Percentiles rank a stretch among this genome's conserved stretches.
These are phyloP conservation scores for Clausena lansium DNA, from an alignment of 345 rosid genomes.

Conservation along the genomic window DNA sequence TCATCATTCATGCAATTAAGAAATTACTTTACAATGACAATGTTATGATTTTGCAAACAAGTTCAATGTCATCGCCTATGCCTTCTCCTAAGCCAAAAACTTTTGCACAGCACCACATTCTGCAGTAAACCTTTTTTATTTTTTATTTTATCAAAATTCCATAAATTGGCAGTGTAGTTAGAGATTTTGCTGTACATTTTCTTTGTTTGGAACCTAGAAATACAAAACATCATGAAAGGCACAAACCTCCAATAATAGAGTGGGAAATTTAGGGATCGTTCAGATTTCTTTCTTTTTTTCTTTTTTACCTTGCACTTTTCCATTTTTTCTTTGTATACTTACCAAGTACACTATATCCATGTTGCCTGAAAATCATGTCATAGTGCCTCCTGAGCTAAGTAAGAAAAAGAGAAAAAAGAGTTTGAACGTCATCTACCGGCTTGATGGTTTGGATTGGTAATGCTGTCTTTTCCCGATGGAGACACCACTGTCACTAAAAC, in stretches of 20 bases:
- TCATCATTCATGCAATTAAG: background rate
- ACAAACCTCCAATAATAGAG: background rate
- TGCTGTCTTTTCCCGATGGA: constrained; percentile 51
- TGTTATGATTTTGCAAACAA: background rate
- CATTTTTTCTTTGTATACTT: constrained; percentile 5
- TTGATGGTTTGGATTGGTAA: constrained; percentile 42
- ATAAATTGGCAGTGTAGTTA: background rate
- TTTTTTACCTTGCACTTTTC: no score
- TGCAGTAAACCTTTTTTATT: background rate
- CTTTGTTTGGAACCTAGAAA: constrained; percentile 14
- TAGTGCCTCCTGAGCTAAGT: background rate
- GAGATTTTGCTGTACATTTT: constrained; percentile 25
- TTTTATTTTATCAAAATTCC: background rate
- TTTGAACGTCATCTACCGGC: constrained; percentile 33
- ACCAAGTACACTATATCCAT: background rate
- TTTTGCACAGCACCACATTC: constrained; percentile 5
- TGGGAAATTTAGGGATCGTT: background rate
- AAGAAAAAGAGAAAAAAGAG: background rate
- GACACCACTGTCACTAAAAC: constrained; percentile 87
- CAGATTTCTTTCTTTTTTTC: background rate
- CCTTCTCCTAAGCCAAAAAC: background rate
- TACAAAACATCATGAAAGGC: background rate
- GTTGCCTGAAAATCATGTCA: background rate
- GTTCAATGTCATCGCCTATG: constrained; percentile 3
- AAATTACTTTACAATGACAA: background rate